Base-by-base conservation (phyloP, 805 yeast species). In the Lachancea dasiensis region DNA sequence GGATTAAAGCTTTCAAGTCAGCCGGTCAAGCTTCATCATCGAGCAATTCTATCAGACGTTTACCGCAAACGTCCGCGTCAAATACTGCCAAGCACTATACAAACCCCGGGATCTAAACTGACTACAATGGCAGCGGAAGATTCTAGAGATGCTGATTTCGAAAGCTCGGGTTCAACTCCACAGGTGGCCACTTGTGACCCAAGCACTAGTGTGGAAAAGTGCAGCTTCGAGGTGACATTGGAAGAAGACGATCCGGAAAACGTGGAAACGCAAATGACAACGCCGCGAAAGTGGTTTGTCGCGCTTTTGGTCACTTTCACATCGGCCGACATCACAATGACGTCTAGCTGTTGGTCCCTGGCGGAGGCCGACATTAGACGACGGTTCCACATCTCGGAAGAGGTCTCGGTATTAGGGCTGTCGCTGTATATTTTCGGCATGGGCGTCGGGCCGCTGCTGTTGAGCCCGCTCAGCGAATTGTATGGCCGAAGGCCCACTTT, bases 391-490 rank as follows among this genome's bases (percentile, higher is more conserved):
- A 69, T 77, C 1, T 71, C 80, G 1, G 63, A 68, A 38, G 87
- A 81, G 43, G 68, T 77, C 2, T 60, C 68, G 30, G 65, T 79
- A 0, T 60, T 79, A 45, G 72, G 75, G 20, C 79, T 81, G 3
- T 72, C 83, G 0, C 69, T 81, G 24, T 79, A 76, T 65, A 70
- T 81, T n/a, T 65, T 79, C 47, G 85, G 86, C 1, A 69, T 84
- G 69, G 86, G 85, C 0, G 44, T 75, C 15, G 81, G 81, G 9
- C 86, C 87, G 1, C 58, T 81, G 34, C 49, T 81, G 22, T 63
- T 79, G 40, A 81, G 85, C 1, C 89, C 89, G 2, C 50, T 82
- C 9, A 73, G 82, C 31, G 90, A 82, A 51, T 65, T 77, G 42
- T 70, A 72, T 44, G 90, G 89, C 2, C 61, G 89, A 28, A 65